Evolutionary conservation across 805 yeast species (phyloP).

Genomic region (Lipomyces japonicus): DNA sequence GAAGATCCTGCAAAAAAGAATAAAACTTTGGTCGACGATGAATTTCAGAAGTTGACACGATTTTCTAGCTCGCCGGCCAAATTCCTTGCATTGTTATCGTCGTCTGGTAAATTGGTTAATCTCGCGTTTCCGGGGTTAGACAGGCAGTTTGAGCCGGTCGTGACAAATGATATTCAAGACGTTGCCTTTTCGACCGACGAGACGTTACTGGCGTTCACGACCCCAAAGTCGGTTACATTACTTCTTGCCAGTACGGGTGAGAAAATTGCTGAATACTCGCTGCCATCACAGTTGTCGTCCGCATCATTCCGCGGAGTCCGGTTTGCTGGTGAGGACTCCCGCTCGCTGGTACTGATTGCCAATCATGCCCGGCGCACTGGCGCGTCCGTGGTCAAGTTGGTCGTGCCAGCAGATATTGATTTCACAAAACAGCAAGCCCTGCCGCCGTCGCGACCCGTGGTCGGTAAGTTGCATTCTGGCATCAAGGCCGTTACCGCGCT

Average conservation of each 20-base stretch:
- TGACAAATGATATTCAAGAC: conserved; percentile 55
- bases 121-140: conserved; percentile 56
- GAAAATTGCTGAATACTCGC: conserved; percentile 19
- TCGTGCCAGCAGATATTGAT: conserved; percentile 14
- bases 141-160: conserved; percentile 35
- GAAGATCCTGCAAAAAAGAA: background rate
- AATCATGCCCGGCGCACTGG: conserved; percentile 21
- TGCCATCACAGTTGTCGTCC: conserved; percentile 22
- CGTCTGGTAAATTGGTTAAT: conserved; percentile 54
- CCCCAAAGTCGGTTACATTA: conserved; percentile 52
- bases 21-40: background rate
- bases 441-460: conserved; percentile 12
- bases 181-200: conserved; percentile 66
- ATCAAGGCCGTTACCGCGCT: conserved; percentile 44
- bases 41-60: conserved; percentile 49
- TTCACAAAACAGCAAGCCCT: conserved; percentile 13
- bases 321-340: conserved; percentile 5
- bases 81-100: conserved; percentile 65
- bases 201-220: conserved; percentile 58
- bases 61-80: conserved; percentile 58
- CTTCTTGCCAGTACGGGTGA: conserved; percentile 50
- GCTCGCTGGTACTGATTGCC: conserved; percentile 11
- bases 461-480: conserved; percentile 20
- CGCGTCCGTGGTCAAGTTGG: conserved; percentile 17
- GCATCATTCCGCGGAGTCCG: conserved; percentile 20